Conservation (phyloP, 2,329 filamentous ascomycete species). For the Didymella lethalis region DNA sequence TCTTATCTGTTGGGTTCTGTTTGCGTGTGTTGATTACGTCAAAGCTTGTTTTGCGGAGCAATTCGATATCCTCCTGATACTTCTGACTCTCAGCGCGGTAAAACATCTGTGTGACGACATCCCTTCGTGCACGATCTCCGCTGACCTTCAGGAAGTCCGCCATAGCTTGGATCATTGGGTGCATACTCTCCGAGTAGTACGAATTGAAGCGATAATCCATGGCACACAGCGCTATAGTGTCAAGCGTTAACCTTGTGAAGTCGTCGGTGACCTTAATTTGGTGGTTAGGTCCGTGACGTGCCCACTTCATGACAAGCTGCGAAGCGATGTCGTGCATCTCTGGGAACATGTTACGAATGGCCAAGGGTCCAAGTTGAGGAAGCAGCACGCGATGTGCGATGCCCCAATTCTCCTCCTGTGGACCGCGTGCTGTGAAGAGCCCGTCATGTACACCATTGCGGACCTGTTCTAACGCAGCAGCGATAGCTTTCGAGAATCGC, state of each 20-base stretch:
- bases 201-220: slow-evolving; percentile 55
- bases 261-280: slow-evolving; percentile 49
- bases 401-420: slow-evolving; percentile 54
- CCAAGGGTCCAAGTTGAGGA: slow-evolving; percentile 73
- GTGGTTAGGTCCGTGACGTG: slow-evolving; percentile 58
- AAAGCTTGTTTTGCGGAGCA: slow-evolving; percentile 63
- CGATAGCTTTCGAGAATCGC: slow-evolving; percentile 45
- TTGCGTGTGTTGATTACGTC: slow-evolving; percentile 66
- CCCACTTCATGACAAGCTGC: slow-evolving; percentile 73
- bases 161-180: slow-evolving; percentile 52
- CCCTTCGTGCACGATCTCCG: slow-evolving; percentile 44
- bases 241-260: slow-evolving; percentile 50
- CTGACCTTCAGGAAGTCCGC: slow-evolving; percentile 48
- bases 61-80: slow-evolving; percentile 62
- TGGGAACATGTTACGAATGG: slow-evolving; percentile 73
- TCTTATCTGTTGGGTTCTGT: slow-evolving; percentile 62
- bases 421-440: slow-evolving; percentile 52
- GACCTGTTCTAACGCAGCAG: slow-evolving; percentile 41
- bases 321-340: slow-evolving; percentile 66
- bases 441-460: slow-evolving; percentile 51
- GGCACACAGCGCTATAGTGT: slow-evolving; percentile 51
- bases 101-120: slow-evolving; percentile 46
- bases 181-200: slow-evolving; percentile 48
- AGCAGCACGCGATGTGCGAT: slow-evolving; percentile 71
- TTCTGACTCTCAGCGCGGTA: slow-evolving; percentile 53